These are phyloP conservation scores for Drechslera avenae DNA, from an alignment of 2,329 filamentous ascomycete genomes.

Conservation along the genomic window DNA sequence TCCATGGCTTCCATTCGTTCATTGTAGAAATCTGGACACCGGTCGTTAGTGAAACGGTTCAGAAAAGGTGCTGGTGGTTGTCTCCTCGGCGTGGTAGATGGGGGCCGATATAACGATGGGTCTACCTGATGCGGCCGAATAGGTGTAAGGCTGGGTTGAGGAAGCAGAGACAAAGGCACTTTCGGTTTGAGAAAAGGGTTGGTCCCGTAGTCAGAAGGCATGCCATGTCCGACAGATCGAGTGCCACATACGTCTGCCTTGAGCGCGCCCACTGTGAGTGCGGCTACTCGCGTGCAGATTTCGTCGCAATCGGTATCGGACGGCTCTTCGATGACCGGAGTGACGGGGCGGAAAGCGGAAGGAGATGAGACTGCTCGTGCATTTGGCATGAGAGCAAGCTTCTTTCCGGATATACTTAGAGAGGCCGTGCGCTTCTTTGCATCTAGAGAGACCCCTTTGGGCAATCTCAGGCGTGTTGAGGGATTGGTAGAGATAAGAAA, in stretches of 20 bases:
- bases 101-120: constrained; percentile 21
- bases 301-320: constrained; percentile 36
- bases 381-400: constrained; percentile 19
- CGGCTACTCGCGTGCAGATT: constrained; percentile 31
- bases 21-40: constrained; percentile 76
- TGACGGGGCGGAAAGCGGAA: constrained; percentile 26
- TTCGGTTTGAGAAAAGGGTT: constrained; percentile 32
- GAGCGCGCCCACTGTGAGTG: constrained; percentile 33
- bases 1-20: constrained; percentile 78
- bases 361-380: constrained; percentile 35
- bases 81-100: constrained; percentile 27
- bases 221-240: constrained; percentile 33
- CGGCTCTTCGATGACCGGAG: constrained; percentile 36
- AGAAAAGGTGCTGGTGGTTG: constrained; percentile 63
- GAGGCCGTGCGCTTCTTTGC: constrained; percentile 25
- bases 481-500: constrained; percentile 49
- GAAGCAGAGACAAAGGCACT: constrained; percentile 27
- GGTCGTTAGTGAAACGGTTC: constrained; percentile 74
- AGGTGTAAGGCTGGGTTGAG: constrained; percentile 32
- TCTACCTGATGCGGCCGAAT: constrained; percentile 16
- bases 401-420: constrained; percentile 21
- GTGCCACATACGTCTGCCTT: constrained; percentile 22
- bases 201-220: constrained; percentile 33
- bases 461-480: constrained; percentile 35
- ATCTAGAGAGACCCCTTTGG: constrained; percentile 32